phyloP scores from a whole-genome alignment of 306 rosid species.

The Senna siamea region DNA sequence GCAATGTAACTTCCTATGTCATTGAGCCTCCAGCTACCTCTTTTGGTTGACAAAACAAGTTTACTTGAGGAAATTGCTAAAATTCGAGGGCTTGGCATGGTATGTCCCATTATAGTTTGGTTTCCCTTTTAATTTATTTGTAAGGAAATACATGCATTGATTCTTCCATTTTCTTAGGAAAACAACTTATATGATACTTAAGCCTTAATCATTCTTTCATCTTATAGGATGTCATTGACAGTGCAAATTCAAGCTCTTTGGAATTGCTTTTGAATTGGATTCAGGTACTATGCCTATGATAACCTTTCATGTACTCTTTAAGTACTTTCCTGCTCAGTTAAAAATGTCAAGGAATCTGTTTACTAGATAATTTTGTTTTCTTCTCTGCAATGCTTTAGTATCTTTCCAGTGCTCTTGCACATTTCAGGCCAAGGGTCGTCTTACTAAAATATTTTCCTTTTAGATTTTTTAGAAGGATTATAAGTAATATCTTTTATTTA shows the following conservation, averaged over 20 bases:
- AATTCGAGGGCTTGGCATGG: constrained; percentile 64
- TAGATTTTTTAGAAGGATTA: not conserved
- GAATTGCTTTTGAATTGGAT: constrained; percentile 85
- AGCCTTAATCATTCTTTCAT: constrained; percentile 29
- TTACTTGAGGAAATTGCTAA: constrained; percentile 71
- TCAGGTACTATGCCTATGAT: constrained; percentile 59
- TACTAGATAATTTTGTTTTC: constrained; percentile 7
- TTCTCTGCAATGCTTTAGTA: not conserved
- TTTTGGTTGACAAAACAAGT: constrained; percentile 74
- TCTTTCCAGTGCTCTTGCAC: not conserved
- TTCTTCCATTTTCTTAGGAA: constrained; percentile 20
- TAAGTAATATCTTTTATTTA: not conserved
- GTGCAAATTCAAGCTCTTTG: constrained; percentile 56
- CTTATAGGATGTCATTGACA: constrained; percentile 54
- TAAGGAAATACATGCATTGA: not conserved
- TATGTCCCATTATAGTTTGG: constrained; percentile 39
- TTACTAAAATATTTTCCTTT: constrained; percentile 1
- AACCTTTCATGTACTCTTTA: not conserved
- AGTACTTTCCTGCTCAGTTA: constrained; percentile 1
- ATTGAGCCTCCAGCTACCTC: constrained; percentile 76
- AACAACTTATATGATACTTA: constrained; percentile 3
- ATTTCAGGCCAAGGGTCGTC: constrained; percentile 5
- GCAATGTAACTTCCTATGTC: constrained; percentile 20
- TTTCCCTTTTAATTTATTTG: constrained; percentile 22
- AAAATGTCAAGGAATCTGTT: not conserved